Evolutionary conservation across 1,284 basidiomycete genomes (phyloP), one percentile per base, ranked within the genome.

Genomic region (Ceratobasidium sp.): DNA sequence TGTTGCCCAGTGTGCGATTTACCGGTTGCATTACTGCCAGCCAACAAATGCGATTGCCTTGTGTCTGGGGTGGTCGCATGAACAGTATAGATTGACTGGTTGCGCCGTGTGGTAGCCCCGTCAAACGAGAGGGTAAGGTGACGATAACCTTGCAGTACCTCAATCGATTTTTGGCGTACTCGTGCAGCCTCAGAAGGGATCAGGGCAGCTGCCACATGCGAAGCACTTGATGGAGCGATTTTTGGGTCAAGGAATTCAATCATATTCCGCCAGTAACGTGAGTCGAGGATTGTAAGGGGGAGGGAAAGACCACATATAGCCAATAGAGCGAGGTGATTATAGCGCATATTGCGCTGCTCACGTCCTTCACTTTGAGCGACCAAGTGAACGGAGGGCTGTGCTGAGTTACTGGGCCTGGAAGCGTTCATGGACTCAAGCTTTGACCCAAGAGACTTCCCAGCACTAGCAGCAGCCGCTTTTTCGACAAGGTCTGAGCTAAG

Each of bases 1-100:
- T 69, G 49, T 30, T 69, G 28, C 51, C 51, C 51, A 23, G 49
- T 58, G 36, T 69, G 66, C 36, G 66, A 38, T 30, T 46, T 46
- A 12, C 66, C 66, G 7, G 53, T 21, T 5, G 51, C 53, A 38
- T 77, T 76, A n/a, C 74, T 66, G 0, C 74, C 76, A 36, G 77
- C 78, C 0, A 79, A 12, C 11, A 78, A 42, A 56, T 76, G 77
- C 0, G 72, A 63, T 3, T 74, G n/a, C 4, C 69, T 59, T 14
- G 72, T 58, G 21, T 58, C 62, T 6, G 70, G 36, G 11, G 77
- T 78, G n/a, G 76, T 77, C 1, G 76, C 76, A 72, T 79, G 76
- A 14, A 78, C 58, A 0, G 77, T 79, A 40, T 73, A 73, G 5
- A 73, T 36, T 3, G 71, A 64, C 58, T 62, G 58, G 30, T 42